phyloP scores from a whole-genome alignment of 2,329 filamentous ascomycete species.

The Catunica adiposa region DNA sequence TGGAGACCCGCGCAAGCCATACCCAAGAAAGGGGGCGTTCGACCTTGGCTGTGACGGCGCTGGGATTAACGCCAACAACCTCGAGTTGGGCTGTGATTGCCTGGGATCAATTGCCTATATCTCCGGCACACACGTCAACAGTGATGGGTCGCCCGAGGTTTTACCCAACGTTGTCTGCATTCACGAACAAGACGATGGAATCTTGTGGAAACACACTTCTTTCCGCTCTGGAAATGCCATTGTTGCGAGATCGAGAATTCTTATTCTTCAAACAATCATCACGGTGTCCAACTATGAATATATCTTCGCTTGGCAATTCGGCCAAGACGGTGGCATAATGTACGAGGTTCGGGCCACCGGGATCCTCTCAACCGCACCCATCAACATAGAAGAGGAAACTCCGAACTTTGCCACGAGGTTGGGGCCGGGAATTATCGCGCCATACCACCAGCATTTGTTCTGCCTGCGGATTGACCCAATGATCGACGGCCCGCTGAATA shows the following conservation, averaged over 20 bases:
- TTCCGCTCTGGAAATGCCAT: slow-evolving; percentile 42
- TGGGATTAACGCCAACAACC: slow-evolving; percentile 48
- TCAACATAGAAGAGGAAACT: slow-evolving; percentile 35
- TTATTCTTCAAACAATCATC: slow-evolving; percentile 46
- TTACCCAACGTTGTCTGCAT: slow-evolving; percentile 23
- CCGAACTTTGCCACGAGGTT: slow-evolving; percentile 45
- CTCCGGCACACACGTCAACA: slow-evolving; percentile 21
- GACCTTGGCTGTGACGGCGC: slow-evolving; percentile 53
- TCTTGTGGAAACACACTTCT: slow-evolving; percentile 49
- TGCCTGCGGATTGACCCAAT: slow-evolving; percentile 48
- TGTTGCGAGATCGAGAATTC: slow-evolving; percentile 39
- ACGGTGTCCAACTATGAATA: slow-evolving; percentile 52
- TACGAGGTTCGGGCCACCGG: slow-evolving; percentile 26
- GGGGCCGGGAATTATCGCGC: slow-evolving; percentile 42
- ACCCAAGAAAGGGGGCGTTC: slow-evolving; percentile 51
- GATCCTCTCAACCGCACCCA: slow-evolving; percentile 29
- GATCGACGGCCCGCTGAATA: slow-evolving; percentile 42
- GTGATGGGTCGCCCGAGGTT: slow-evolving; percentile 20
- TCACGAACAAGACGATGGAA: slow-evolving; percentile 32
- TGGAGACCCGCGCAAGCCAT: slow-evolving; percentile 45
- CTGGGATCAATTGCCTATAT: slow-evolving; percentile 42
- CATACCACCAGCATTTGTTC: slow-evolving; percentile 55
- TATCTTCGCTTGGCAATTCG: slow-evolving; percentile 29
- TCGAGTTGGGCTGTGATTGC: slow-evolving; percentile 47
- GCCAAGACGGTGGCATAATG: slow-evolving; percentile 31